Conservation (phyloP, 2,329 filamentous ascomycete genomes). For the Penicillium sp. region DNA sequence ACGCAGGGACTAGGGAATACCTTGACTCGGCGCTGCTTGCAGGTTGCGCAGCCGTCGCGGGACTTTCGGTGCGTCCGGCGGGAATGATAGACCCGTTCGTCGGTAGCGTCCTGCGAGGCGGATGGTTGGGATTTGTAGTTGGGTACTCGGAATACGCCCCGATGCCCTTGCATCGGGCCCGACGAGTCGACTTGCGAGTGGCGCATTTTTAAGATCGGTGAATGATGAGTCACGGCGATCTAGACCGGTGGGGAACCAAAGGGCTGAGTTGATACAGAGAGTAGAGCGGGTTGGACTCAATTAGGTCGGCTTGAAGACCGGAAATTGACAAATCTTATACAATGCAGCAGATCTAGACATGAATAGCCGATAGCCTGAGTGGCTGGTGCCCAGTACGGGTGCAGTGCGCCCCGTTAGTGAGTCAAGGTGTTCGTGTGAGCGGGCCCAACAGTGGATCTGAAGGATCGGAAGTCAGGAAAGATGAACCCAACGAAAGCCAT, state of each 20-base stretch:
- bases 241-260: neutral
- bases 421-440: neutral
- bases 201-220: neutral
- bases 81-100: constrained; percentile 30
- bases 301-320: neutral
- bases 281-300: neutral
- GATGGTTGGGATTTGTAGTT: constrained; percentile 17
- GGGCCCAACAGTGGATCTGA: neutral
- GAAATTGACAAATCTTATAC: neutral
- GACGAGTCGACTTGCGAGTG: constrained; percentile 4
- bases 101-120: neutral
- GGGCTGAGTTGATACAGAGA: no score
- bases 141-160: constrained; percentile 30
- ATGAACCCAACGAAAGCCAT: neutral
- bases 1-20: constrained; percentile 20
- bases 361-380: neutral
- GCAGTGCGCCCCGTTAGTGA: neutral
- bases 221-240: neutral
- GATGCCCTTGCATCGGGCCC: constrained; percentile 26
- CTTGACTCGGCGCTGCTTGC: constrained; percentile 42
- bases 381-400: neutral
- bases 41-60: constrained; percentile 37
- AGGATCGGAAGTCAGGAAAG: neutral
- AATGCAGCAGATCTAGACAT: neutral
- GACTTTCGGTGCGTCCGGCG: constrained; percentile 41